Evolutionary conservation across 2,329 filamentous ascomycete genomes (phyloP).

Genomic region (Rhynchosporium graminicola): DNA sequence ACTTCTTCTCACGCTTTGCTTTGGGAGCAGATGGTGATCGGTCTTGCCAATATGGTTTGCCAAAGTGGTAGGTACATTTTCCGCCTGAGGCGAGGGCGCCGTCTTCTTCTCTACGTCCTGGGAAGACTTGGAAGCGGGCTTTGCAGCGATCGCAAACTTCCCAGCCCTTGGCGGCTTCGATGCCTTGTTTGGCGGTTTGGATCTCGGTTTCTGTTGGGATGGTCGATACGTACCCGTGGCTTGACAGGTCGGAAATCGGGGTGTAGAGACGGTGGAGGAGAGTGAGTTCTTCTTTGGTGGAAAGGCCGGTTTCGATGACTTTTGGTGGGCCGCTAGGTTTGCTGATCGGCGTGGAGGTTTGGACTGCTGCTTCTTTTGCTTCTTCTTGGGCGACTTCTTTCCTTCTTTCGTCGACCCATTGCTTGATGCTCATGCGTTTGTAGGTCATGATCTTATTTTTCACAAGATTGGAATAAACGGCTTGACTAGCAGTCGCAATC

Average conservation of each 20-base stretch:
- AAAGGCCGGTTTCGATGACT: conserved; percentile 69
- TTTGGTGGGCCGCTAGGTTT: conserved; percentile 47
- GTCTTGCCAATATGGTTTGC: conserved; percentile 61
- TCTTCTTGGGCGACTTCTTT: conserved; percentile 45
- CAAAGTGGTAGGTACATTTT: conserved; percentile 78
- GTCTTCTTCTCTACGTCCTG: conserved; percentile 76
- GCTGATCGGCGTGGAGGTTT: conserved; percentile 32
- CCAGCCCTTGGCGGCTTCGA: conserved; percentile 70
- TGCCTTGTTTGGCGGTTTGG: conserved; percentile 62
- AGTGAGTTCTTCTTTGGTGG: conserved; percentile 64
- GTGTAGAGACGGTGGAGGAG: conserved; percentile 65
- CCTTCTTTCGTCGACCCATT: conserved; percentile 69
- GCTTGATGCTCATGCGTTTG: conserved; percentile 69
- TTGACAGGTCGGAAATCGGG: conserved; percentile 61
- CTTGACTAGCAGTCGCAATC: conserved; percentile 65
- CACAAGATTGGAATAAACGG: conserved; percentile 80
- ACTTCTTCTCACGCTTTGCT: conserved; percentile 60
- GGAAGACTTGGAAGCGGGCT: conserved; percentile 88
- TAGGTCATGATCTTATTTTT: conserved; percentile 77
- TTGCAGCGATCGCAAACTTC: conserved; percentile 88
- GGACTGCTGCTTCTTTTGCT: conserved; percentile 40
- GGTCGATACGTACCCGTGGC: conserved; percentile 73
- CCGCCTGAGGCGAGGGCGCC: conserved; percentile 76
- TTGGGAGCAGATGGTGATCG: conserved; percentile 55
- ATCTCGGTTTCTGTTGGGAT: conserved; percentile 69